Evolutionary conservation across 768 basidiomycete genomes (phyloP), one percentile per base, ranked within the genome.

Genomic region (Rossbeevera mucosa): DNA sequence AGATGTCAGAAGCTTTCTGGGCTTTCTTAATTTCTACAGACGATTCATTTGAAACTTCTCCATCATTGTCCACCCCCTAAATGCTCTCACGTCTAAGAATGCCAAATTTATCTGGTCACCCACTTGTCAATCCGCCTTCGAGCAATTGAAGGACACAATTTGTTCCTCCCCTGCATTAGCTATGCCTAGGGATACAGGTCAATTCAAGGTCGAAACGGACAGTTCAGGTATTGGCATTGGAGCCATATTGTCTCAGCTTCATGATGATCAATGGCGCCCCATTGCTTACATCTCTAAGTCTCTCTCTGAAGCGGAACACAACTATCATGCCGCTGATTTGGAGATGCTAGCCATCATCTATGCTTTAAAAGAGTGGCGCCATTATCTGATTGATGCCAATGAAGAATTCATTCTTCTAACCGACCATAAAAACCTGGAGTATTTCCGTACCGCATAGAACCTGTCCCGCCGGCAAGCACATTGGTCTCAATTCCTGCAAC

Each of bases 391-490:
- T 3, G 44, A 36, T 0, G 22, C 48, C 4, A 13, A 2, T 0
- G n/a, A 49, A 4, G 14, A 9, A 0, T 44, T 59, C 5, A 60
- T 65, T 38, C 59, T 76, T 29, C 55, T 63, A 48, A 67, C 68
- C 1, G 64, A 76, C 45, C 69, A 74, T 6, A 68, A 72, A 44
- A 77, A 79, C 30, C 65, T 79, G 0, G 59, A 74, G 42, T 79
- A 74, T 55, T 79, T 24, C 13, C 24, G 11, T 2, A n/a, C 44
- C 44, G 0, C 46, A 47, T n/a, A n/a, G 5, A 30, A 52, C 1
- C 41, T 48, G 0, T 47, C 46, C 0, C 7, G 13, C 1, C 11
- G 9, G 1, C 51, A 52, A 11, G 51, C 46, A 0, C 1, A 13
- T 0, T 52, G 46, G 51, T 14, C 25, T 2, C 28, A 47, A 9